Base-by-base conservation (phyloP, 2,329 filamentous ascomycete genomes). In the Aspergillus quadrilineatus region DNA sequence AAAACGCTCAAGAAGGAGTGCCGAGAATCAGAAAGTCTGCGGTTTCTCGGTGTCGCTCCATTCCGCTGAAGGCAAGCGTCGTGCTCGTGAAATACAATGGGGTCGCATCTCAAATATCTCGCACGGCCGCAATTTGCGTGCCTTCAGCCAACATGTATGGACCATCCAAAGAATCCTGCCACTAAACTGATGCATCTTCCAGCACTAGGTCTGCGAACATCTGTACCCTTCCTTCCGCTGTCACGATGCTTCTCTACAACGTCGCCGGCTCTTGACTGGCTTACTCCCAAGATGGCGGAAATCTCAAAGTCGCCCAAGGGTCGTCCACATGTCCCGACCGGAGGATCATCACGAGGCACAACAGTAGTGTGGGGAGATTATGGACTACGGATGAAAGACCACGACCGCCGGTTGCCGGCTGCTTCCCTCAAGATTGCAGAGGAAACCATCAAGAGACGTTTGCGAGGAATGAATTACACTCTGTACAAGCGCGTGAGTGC, bases 301-400 rank as follows among this genome's bases (percentile, higher is more conserved):
- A 88, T 86, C 69, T 90, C 90, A 74, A 96, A 95, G 81, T 92
- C 92, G 65, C 84, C 83, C 62, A 97, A 97, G 78, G 94, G 93
- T 39, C 85, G 92, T 1, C 88, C 90, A 49, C 86, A 91, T 66
- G 92, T 97, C 48, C 85, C 90, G 26, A 99, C 92, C 0, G 94
- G 94, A 60, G 94, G 94, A 59, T 95, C 90, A 54, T 87, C 84
- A 36, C 92, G 95, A 73, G 94, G 94, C 65, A 99, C 94, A 36
- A 97, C 93, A 0, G 89, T 99, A 17, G 86, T 95, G 56, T 97
- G 92, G 91, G 94, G 94, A 54, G 92, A 97, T 74, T 99, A 92
- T 72, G 94, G 94, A 7, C 79, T 99, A 65, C 89, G 94, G 56
- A 94, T 99, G 87, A 86, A 82, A 61, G 94, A 99, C 76, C 90